A percentile compares a stretch with the other conserved stretches of the same genome.
phyloP scores from a whole-genome alignment of 2,329 filamentous ascomycete genomes.

The Trichoderma simmonsii region DNA sequence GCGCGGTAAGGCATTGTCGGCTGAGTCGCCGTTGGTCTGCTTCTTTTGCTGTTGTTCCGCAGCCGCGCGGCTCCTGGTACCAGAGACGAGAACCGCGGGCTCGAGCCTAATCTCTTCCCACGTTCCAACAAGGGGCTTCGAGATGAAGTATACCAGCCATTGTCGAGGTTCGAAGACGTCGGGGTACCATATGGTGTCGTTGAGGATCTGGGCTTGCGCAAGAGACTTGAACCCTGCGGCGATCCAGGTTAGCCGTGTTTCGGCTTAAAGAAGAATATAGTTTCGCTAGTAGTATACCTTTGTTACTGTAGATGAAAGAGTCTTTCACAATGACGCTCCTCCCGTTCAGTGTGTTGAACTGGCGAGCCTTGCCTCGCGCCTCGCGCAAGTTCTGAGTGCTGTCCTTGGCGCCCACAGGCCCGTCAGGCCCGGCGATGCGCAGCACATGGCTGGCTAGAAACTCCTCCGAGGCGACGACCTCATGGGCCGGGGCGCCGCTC shows the following conservation, averaged over 20 bases:
- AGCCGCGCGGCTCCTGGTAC: slow-evolving; percentile 38
- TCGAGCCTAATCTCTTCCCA: slow-evolving; percentile 73
- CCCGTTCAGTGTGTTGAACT: slow-evolving; percentile 92
- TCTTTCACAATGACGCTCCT: slow-evolving; percentile 94
- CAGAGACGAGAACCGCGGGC: slow-evolving; percentile 58
- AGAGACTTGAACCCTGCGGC: slow-evolving; percentile 79
- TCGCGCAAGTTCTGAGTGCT: slow-evolving; percentile 68
- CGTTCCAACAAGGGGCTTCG: slow-evolving; percentile 77
- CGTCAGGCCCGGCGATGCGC: slow-evolving; percentile 64
- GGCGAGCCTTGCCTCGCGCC: slow-evolving; percentile 86
- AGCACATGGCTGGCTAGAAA: slow-evolving; percentile 97
- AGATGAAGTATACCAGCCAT: slow-evolving; percentile 97
- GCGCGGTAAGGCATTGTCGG: slow-evolving; percentile 43
- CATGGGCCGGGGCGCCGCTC: slow-evolving; percentile 69
- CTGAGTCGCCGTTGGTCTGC: slow-evolving; percentile 36
- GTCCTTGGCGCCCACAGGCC: slow-evolving; percentile 54
- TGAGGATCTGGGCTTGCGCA: slow-evolving; percentile 82
- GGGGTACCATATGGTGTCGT: slow-evolving; percentile 83
- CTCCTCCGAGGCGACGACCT: slow-evolving; percentile 85
- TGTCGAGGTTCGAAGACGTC: slow-evolving; percentile 85
- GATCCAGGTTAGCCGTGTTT: slow-evolving; percentile 24
- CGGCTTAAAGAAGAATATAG: too few species aligned
- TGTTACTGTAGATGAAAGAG: slow-evolving; percentile 89
- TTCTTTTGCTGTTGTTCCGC: slow-evolving; percentile 36
- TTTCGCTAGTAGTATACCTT: slow-evolving; percentile 56